A percentile compares a stretch with the other conserved stretches of the same genome.
These are phyloP conservation scores for Fusarium coffeatum DNA, from an alignment of 2,329 filamentous ascomycete species.

Conservation along the genomic window DNA sequence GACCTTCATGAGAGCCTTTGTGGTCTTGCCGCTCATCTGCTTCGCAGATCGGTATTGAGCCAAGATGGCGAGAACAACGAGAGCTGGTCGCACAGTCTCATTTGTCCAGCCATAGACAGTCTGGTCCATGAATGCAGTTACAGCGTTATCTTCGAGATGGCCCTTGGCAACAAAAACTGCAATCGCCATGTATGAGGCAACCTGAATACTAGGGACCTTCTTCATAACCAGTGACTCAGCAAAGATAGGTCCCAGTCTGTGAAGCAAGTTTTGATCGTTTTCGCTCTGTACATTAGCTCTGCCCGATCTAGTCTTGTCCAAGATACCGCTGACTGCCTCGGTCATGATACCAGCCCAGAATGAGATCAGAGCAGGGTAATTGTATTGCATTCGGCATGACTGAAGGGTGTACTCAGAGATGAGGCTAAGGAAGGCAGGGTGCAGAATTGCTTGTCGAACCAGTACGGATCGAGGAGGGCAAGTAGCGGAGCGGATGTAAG, in stretches of 20 bases:
- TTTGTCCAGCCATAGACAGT: constrained; percentile 80
- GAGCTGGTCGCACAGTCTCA: constrained; percentile 77
- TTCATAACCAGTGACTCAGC: constrained; percentile 82
- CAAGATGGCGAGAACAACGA: constrained; percentile 84
- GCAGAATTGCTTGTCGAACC: constrained; percentile 84
- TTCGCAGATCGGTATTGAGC: constrained; percentile 81
- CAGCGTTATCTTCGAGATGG: constrained; percentile 78
- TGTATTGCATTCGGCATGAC: constrained; percentile 75
- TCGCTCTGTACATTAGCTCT: constrained; percentile 80
- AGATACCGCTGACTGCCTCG: constrained; percentile 84
- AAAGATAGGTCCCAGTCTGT: constrained; percentile 73
- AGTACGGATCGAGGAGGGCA: constrained; percentile 83
- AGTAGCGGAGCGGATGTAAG: constrained; percentile 83
- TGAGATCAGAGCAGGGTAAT: constrained; percentile 81
- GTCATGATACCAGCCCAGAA: constrained; percentile 94
- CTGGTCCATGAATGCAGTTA: constrained; percentile 92
- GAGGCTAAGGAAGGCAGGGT: constrained; percentile 77
- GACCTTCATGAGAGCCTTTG: constrained; percentile 75
- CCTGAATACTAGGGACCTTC: constrained; percentile 80
- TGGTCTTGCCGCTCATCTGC: constrained; percentile 75
- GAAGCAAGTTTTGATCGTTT: constrained; percentile 82
- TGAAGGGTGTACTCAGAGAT: constrained; percentile 84
- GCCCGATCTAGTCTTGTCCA: constrained; percentile 82
- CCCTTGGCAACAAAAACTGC: constrained; percentile 88
- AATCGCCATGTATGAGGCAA: constrained; percentile 92